Evolutionary conservation across 148 eudicot species (phyloP).

Genomic region (Spergularia marina): DNA sequence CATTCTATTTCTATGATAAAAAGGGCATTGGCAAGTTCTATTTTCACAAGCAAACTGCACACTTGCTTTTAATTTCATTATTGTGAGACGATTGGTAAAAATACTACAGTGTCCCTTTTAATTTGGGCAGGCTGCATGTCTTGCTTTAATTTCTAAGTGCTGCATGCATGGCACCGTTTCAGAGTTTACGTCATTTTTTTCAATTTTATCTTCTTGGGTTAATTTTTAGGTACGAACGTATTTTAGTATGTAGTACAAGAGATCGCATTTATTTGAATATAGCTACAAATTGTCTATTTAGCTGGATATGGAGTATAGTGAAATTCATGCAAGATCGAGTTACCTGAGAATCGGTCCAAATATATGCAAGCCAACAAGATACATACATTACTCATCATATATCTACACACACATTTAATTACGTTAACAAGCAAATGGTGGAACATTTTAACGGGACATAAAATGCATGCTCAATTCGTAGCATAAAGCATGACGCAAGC

Average conservation of each 20-base stretch:
- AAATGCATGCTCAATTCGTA: too few relatives aligned
- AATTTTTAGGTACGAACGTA: too few relatives aligned
- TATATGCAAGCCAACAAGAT: too few relatives aligned
- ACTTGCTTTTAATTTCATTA: neutral
- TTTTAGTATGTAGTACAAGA: too few relatives aligned
- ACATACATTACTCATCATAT: too few relatives aligned
- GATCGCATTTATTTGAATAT: too few relatives aligned
- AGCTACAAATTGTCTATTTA: neutral
- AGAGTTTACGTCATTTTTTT: neutral
- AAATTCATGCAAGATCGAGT: neutral
- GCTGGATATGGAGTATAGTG: neutral
- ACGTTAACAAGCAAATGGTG: too few relatives aligned
- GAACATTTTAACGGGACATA: too few relatives aligned
- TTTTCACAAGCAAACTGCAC: constrained; percentile 9
- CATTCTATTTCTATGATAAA: constrained; percentile 9
- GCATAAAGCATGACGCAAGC: too few relatives aligned
- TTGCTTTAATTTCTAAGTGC: neutral
- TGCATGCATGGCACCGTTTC: constrained; percentile 3
- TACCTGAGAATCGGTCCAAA: neutral
- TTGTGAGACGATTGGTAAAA: neutral
- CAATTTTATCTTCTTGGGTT: too few relatives aligned
- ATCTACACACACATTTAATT: too few relatives aligned
- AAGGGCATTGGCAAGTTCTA: neutral
- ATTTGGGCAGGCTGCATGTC: neutral
- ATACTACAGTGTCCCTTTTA: neutral